A percentile compares a stretch with the other conserved stretches of the same genome.
Conservation (phyloP, 306 rosid genomes). For the Vicia sativa region DNA sequence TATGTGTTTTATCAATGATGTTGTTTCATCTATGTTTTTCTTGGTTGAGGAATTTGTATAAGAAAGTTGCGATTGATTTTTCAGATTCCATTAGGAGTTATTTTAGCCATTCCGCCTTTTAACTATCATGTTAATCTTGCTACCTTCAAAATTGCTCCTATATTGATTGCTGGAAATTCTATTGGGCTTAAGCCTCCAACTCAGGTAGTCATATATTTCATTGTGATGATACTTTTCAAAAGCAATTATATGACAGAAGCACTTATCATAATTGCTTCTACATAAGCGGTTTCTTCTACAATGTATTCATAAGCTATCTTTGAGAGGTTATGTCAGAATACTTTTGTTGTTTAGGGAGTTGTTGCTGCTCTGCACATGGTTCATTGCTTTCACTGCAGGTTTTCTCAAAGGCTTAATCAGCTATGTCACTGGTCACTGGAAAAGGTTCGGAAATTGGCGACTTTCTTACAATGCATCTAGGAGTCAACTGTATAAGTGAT, state of each 20-base stretch:
- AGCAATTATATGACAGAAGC: too few species aligned
- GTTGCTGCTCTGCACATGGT: slow-evolving; percentile 91
- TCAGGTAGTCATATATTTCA: too few species aligned
- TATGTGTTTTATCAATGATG: too few species aligned
- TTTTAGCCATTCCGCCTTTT: slow-evolving; percentile 96
- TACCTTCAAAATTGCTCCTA: slow-evolving; percentile 95
- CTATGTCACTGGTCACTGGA: slow-evolving; percentile 94
- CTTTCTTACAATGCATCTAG: slow-evolving; percentile 97
- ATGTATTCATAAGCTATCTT: not conserved
- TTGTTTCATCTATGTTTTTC: too few species aligned
- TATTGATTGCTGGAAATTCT: slow-evolving; percentile 94
- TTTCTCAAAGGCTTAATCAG: slow-evolving; percentile 90
- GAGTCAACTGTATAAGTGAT: slow-evolving; percentile 80
- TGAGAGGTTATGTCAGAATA: not conserved
- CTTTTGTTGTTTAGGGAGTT: slow-evolving; percentile 63
- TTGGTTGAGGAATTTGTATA: slow-evolving; percentile 30
- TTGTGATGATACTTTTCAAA: slow-evolving; percentile 12
- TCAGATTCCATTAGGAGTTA: slow-evolving; percentile 95
- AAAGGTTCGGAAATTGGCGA: slow-evolving; percentile 98
- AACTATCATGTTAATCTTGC: slow-evolving; percentile 98
- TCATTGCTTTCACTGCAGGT: slow-evolving; percentile 94
- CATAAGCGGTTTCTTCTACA: not conserved
- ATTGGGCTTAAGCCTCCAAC: slow-evolving; percentile 98
- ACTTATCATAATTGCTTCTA: not conserved
- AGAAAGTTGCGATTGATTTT: slow-evolving; percentile 33